Conservation (phyloP, 2,329 filamentous ascomycete species). For the Hymenotorrendiella dingleyae region DNA sequence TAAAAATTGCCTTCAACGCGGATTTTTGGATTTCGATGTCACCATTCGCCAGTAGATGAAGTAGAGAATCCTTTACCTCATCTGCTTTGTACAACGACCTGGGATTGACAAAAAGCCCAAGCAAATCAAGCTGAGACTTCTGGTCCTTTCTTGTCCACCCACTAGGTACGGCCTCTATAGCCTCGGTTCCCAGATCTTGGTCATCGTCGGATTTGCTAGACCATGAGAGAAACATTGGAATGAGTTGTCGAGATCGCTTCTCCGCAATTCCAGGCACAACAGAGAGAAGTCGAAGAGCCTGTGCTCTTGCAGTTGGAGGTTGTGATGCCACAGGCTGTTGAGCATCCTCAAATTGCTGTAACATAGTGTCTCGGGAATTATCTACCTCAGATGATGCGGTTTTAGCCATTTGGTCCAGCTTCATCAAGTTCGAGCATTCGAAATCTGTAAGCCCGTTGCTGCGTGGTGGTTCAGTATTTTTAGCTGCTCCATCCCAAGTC, state of each 20-base stretch:
- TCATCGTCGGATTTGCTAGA: conserved; percentile 44
- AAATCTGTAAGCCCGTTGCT: conserved; percentile 61
- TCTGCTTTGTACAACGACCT: conserved; percentile 72
- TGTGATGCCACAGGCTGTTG: conserved; percentile 49
- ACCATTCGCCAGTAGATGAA: conserved; percentile 76
- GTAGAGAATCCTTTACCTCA: conserved; percentile 69
- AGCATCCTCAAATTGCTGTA: conserved; percentile 56
- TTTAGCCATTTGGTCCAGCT: conserved; percentile 47
- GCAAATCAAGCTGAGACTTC: conserved; percentile 73
- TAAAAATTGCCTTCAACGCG: conserved; percentile 75
- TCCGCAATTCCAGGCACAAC: conserved; percentile 73
- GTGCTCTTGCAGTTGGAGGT: conserved; percentile 57
- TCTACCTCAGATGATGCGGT: conserved; percentile 47
- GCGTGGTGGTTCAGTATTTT: conserved; percentile 31
- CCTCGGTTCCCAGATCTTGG: conserved; percentile 22
- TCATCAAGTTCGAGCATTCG: conserved; percentile 71
- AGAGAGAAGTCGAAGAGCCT: conserved; percentile 73
- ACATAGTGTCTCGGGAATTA: conserved; percentile 52
- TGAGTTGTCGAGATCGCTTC: conserved; percentile 74
- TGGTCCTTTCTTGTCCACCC: conserved; percentile 74
- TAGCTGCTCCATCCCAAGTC: conserved; percentile 43
- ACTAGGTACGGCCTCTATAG: conserved; percentile 32
- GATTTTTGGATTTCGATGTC: conserved; percentile 85
- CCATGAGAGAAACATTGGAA: conserved; percentile 84
- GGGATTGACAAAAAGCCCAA: conserved; percentile 82